A percentile compares a stretch with the other conserved stretches of the same genome.
phyloP scores from a whole-genome alignment of 495 filamentous ascomycete species.

The Neurospora hispaniola region DNA sequence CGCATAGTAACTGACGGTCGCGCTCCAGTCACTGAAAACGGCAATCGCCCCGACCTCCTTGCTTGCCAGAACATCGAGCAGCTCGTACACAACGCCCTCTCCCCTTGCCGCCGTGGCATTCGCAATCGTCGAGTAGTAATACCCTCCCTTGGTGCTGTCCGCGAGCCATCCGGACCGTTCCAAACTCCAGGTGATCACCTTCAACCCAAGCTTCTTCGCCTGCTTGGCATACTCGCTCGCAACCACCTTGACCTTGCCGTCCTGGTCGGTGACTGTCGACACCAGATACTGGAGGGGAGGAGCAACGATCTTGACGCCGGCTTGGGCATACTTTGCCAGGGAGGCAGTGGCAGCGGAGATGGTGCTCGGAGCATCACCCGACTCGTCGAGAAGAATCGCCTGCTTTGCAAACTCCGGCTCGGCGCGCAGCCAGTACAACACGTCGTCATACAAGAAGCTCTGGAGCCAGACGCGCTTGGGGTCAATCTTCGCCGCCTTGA shows the following conservation, averaged over 20 bases:
- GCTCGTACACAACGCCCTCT: constrained; percentile 48
- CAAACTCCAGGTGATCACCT: constrained; percentile 52
- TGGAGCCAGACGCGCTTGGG: constrained; percentile 49
- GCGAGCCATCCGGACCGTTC: constrained; percentile 47
- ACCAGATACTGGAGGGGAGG: constrained; percentile 36
- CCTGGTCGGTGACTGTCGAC: constrained; percentile 12
- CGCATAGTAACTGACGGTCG: constrained; percentile 52
- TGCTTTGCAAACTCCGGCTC: constrained; percentile 47
- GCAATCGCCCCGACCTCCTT: constrained; percentile 43
- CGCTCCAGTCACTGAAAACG: constrained; percentile 54
- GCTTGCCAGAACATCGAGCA: constrained; percentile 43
- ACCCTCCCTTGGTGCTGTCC: constrained; percentile 33
- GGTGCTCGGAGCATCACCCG: constrained; percentile 33
- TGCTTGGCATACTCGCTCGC: constrained; percentile 33
- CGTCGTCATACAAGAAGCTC: constrained; percentile 48
- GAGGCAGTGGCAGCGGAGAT: constrained; percentile 38
- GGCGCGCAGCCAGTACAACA: constrained; percentile 50
- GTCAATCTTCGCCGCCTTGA: constrained; percentile 39
- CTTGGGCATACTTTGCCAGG: constrained; percentile 32
- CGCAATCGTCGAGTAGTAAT: constrained; percentile 43
- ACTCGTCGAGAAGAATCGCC: constrained; percentile 49
- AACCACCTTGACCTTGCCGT: constrained; percentile 31
- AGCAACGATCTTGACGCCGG: constrained; percentile 33
- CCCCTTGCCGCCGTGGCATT: constrained; percentile 33
- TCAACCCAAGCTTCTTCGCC: constrained; percentile 42